Evolutionary conservation across 768 basidiomycete genomes (phyloP).

Genomic region (Phallus indusiatus): DNA sequence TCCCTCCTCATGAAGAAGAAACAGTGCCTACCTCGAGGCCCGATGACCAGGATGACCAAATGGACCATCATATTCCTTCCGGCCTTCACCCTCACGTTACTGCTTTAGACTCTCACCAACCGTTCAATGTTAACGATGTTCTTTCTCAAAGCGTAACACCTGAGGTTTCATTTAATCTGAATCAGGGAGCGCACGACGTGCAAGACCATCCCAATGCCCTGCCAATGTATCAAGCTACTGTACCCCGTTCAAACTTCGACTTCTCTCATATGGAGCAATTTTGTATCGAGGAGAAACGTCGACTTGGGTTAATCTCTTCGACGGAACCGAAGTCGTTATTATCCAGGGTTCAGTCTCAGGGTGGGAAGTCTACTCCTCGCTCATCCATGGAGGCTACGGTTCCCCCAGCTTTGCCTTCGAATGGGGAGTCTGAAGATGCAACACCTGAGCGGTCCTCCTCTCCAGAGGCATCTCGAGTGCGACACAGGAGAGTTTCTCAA

Average conservation of each 20-base stretch:
- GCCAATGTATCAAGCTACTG: constrained; percentile 61
- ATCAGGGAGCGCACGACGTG: constrained; percentile 16
- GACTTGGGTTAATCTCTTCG: constrained; percentile 49
- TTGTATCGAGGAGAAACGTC: constrained; percentile 57
- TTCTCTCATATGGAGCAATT: constrained; percentile 72
- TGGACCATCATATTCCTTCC: constrained; percentile 21
- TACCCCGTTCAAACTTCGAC: constrained; percentile 49
- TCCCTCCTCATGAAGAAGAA: constrained; percentile 42
- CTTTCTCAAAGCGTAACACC: constrained; percentile 42
- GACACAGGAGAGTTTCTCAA: constrained; percentile 83
- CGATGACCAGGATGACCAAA: no score
- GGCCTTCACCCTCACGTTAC: constrained; percentile 16
- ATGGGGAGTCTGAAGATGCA: constrained; percentile 15
- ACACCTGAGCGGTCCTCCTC: constrained; percentile 18
- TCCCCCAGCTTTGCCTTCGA: constrained; percentile 14
- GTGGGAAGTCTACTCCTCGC: constrained; percentile 14
- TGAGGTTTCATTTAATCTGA: constrained; percentile 30
- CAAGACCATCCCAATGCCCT: constrained; percentile 33
- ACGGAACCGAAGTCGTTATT: background rate
- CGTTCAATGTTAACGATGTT: constrained; percentile 17
- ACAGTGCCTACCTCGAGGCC: constrained; percentile 13
- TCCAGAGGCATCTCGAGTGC: constrained; percentile 27
- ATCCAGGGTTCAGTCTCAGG: constrained; percentile 6
- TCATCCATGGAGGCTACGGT: constrained; percentile 15
- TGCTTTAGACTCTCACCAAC: background rate